Conservation (phyloP, 768 basidiomycete species). For the Chalciporus piperatus region DNA sequence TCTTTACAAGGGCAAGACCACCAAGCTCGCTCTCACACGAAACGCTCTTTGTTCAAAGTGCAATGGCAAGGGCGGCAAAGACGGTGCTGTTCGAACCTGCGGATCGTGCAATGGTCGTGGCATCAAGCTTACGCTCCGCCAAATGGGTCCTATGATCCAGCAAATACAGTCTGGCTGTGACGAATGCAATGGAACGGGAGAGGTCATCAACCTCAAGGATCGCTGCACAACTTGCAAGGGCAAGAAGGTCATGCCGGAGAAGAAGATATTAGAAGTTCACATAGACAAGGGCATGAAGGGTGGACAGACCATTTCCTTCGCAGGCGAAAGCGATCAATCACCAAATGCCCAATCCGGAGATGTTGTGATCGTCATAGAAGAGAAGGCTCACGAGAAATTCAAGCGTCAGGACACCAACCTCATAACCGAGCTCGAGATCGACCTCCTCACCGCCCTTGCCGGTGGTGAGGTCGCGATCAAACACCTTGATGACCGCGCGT, state of each 20-base stretch:
- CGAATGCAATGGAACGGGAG: conserved; percentile 92
- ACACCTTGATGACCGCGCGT: conserved; percentile 90
- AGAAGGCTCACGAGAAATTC: conserved; percentile 88
- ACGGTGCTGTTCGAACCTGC: conserved; percentile 88
- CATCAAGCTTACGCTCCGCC: conserved; percentile 85
- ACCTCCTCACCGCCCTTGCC: conserved; percentile 88
- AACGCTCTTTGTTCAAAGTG: conserved; percentile 93
- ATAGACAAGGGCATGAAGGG: conserved; percentile 98
- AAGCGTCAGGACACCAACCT: conserved; percentile 88
- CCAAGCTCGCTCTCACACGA: conserved; percentile 94
- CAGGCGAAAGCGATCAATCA: conserved; percentile 90
- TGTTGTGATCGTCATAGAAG: conserved; percentile 90
- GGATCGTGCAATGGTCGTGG: conserved; percentile 82
- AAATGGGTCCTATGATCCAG: conserved; percentile 99
- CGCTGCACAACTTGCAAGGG: conserved; percentile 90
- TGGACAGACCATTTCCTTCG: conserved; percentile 85
- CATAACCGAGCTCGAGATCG: conserved; percentile 82
- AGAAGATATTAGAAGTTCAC: conserved; percentile 96
- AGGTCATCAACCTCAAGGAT: conserved; percentile 92
- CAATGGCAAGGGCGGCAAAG: conserved; percentile 96
- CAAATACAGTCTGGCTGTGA: conserved; percentile 95
- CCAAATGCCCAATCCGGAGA: conserved; percentile 90
- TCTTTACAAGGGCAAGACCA: conserved; percentile 97
- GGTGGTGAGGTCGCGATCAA: conserved; percentile 88
- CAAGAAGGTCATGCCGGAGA: conserved; percentile 91